These are phyloP conservation scores for Polyporus tsugae DNA, from an alignment of 1,284 basidiomycete genomes.

Conservation along the genomic window DNA sequence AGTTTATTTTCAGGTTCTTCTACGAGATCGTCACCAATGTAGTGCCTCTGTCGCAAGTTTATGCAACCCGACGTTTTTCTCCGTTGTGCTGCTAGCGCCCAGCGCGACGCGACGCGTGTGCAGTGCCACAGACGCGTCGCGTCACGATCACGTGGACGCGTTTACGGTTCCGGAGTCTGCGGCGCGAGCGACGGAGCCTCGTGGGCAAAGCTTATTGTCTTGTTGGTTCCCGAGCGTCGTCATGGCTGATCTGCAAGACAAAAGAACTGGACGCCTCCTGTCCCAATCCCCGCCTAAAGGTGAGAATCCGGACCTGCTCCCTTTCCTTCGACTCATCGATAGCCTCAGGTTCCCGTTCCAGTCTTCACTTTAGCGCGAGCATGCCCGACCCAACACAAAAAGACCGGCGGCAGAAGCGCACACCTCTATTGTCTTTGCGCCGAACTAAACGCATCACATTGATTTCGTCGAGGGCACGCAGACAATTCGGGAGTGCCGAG, in stretches of 20 bases:
- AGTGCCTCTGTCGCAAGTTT: background rate
- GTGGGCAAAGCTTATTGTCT: slow-evolving; percentile 4
- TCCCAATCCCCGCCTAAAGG: background rate
- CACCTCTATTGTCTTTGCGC: slow-evolving; percentile 8
- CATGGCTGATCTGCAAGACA: slow-evolving; percentile 10
- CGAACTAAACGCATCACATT: slow-evolving; percentile 7
- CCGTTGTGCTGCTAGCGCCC: background rate
- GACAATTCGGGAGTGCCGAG: slow-evolving; percentile 9
- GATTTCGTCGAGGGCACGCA: background rate
- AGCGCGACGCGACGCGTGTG: background rate
- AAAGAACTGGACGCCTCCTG: slow-evolving; percentile 3
- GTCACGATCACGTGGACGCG: slow-evolving; percentile 29
- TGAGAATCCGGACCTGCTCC: background rate
- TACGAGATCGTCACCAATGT: background rate
- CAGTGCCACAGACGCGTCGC: slow-evolving; percentile 11
- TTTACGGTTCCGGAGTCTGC: slow-evolving; percentile 4
- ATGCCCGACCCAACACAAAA: slow-evolving; percentile 8
- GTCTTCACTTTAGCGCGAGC: slow-evolving; percentile 3
- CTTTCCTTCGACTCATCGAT: slow-evolving; percentile 7
- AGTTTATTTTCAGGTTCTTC: background rate
- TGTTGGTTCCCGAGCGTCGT: slow-evolving; percentile 1
- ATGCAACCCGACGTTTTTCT: background rate
- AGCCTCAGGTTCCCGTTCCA: background rate
- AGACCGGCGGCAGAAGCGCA: slow-evolving; percentile 6
- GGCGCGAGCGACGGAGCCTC: background rate